A percentile compares a stretch with the other conserved stretches of the same genome.
These are phyloP conservation scores for Candida multigemmis DNA, from an alignment of 805 yeast genomes.

Conservation along the genomic window DNA sequence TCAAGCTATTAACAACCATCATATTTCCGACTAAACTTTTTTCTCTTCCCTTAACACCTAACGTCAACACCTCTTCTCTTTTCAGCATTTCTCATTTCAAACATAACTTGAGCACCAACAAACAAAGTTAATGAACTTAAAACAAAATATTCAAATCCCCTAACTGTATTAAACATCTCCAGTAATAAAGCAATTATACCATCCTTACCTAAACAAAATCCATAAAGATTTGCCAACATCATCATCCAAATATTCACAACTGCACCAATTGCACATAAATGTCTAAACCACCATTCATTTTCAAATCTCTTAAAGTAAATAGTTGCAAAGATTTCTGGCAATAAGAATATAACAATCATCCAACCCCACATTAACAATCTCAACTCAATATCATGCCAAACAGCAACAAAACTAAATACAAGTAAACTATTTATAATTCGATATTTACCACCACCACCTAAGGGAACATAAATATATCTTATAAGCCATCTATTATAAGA, in stretches of 20 bases:
- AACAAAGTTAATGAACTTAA: slow-evolving; percentile 59
- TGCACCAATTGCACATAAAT: slow-evolving; percentile 79
- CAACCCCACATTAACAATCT: slow-evolving; percentile 91
- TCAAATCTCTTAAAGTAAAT: slow-evolving; percentile 30
- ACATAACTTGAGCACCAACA: slow-evolving; percentile 88
- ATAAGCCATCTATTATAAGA: slow-evolving; percentile 86
- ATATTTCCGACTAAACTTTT: no score
- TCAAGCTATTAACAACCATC: no score
- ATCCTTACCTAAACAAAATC: slow-evolving; percentile 87
- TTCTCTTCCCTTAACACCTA: slow-evolving; percentile 51
- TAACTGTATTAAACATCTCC: slow-evolving; percentile 64
- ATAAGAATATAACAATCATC: slow-evolving; percentile 75
- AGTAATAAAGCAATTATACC: slow-evolving; percentile 61
- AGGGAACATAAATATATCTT: slow-evolving; percentile 81
- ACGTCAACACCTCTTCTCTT: slow-evolving; percentile 75
- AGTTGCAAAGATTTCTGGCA: slow-evolving; percentile 76
- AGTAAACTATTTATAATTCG: slow-evolving; percentile 70
- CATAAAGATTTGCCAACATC: slow-evolving; percentile 94
- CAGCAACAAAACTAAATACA: slow-evolving; percentile 90
- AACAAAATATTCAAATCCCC: slow-evolving; percentile 58
- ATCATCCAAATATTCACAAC: slow-evolving; percentile 91
- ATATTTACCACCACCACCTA: slow-evolving; percentile 70
- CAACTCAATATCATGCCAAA: slow-evolving; percentile 97
- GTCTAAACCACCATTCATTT: slow-evolving; percentile 62
- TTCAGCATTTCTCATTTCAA: slow-evolving; percentile 83